Base-by-base conservation (phyloP, 179 eudicot species). In the Beta macrorhiza region DNA sequence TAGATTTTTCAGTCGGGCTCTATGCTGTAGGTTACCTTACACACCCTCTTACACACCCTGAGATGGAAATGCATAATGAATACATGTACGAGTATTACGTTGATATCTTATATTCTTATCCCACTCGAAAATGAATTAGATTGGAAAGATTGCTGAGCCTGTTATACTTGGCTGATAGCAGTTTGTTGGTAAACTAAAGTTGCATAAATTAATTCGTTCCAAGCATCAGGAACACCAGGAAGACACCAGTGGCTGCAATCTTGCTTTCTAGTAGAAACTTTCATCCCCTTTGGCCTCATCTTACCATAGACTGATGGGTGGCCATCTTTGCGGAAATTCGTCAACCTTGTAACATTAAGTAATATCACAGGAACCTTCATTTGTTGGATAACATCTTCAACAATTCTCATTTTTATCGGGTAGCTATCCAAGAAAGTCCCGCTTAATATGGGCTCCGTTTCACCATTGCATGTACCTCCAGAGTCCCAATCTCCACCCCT, bases 401-500 rank as follows among this genome's bases (percentile, higher is more conserved):
- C 89, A 82, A 95, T 92, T 81, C 89, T 91, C 98, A 95, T 93
- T 83, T 95, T 95, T 67, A 69, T 12, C 59, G 98, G 99, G 81
- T 92, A 95, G 79, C 59, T 88, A 29, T 92, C 88, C 20, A 90
- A 81, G 82, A 91, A 86, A 29, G 88, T 51, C 52, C 98, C 97
- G 12, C 71, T 62, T 45, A 62, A 22, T 64, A 93, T 88, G 20
- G 98, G 99, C 71, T 86, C 90, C 0, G 80, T 92, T 82, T 95
- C 99, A 17, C 97, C 94, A 56, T 88, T 89, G 87, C 99, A 95
- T 49, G 92, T 76, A 22, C 99, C 99, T 20, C 98, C 99, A 2
- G 99, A 92, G 86, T 95, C 96, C 99, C 99, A 95, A 75, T 95
- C 97, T 75, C 99, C 99, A 44, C 99, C 99, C 86, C 99, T 95